phyloP scores from a whole-genome alignment of 345 rosid genomes.

The Citrus mangshanensis region DNA sequence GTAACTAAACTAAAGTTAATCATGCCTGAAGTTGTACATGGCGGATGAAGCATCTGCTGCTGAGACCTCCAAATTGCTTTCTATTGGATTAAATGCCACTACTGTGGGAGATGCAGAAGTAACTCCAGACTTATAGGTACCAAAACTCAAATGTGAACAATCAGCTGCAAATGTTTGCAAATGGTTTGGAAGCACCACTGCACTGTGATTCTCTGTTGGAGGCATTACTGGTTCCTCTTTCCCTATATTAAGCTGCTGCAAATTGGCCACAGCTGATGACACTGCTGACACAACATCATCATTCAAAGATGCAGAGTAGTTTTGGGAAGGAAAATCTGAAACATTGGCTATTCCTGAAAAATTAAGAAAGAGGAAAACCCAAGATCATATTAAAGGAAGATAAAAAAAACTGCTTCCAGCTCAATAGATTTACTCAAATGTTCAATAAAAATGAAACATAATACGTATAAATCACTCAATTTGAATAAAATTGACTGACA shows the following conservation, averaged over 20 bases:
- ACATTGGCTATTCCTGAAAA: slow-evolving; percentile 14
- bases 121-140: slow-evolving; percentile 40
- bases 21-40: slow-evolving; percentile 25
- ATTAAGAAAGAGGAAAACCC: background rate
- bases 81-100: slow-evolving; percentile 15
- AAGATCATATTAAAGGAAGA: background rate
- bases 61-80: slow-evolving; percentile 19
- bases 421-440: background rate
- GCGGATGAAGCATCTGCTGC: slow-evolving; percentile 23
- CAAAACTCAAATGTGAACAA: slow-evolving; percentile 53
- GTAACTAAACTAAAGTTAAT: slow-evolving; percentile 3
- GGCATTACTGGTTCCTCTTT: slow-evolving; percentile 15
- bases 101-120: slow-evolving; percentile 13
- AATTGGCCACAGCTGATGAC: slow-evolving; percentile 23
- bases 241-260: slow-evolving; percentile 33
- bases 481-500: background rate
- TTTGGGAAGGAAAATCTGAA: slow-evolving; percentile 11
- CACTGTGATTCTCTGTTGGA: slow-evolving; percentile 18
- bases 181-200: slow-evolving; percentile 44
- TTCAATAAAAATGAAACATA: background rate
- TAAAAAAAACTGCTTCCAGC: background rate
- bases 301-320: slow-evolving; percentile 14
- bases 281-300: slow-evolving; percentile 16
- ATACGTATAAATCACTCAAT: background rate
- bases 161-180: slow-evolving; percentile 43